Percentiles rank a stretch among this genome's conserved stretches.
phyloP scores from a whole-genome alignment of 306 rosid species.

The Cucumis cinereus region DNA sequence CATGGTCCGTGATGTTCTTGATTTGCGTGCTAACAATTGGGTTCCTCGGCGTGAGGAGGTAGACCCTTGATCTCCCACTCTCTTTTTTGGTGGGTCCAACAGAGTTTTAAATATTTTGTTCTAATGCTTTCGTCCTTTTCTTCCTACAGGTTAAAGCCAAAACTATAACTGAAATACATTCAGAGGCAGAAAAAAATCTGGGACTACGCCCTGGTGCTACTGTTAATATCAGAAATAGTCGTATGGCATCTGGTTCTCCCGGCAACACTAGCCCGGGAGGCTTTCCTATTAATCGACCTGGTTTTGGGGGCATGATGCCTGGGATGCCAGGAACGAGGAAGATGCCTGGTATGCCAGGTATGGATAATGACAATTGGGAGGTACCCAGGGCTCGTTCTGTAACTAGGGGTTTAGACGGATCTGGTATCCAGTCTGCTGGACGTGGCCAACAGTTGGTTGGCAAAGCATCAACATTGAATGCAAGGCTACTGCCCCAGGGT shows the following conservation, averaged over 20 bases:
- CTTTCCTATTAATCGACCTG: constrained; percentile 57
- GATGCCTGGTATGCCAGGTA: constrained; percentile 90
- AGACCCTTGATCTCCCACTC: neutral
- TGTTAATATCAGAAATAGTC: constrained; percentile 64
- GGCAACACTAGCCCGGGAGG: constrained; percentile 57
- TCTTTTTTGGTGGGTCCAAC: neutral
- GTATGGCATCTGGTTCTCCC: constrained; percentile 37
- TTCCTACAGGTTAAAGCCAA: constrained; percentile 68
- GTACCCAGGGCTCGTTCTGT: constrained; percentile 47
- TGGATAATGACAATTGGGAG: constrained; percentile 93
- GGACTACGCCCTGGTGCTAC: constrained; percentile 98
- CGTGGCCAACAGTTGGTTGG: constrained; percentile 52
- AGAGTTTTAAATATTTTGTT: neutral
- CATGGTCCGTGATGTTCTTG: constrained; percentile 78
- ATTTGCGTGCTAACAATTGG: constrained; percentile 78
- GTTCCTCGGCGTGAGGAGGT: constrained; percentile 99
- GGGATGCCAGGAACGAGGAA: constrained; percentile 94
- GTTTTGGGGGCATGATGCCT: constrained; percentile 94
- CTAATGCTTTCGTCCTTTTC: neutral
- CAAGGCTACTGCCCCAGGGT: constrained; percentile 83
- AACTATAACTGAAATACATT: constrained; percentile 85
- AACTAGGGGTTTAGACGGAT: constrained; percentile 61
- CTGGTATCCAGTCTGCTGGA: constrained; percentile 39
- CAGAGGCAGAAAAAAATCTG: constrained; percentile 91
- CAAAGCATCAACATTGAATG: constrained; percentile 39